Evolutionary conservation across 2,329 filamentous ascomycete species (phyloP), one percentile per base, ranked within the genome.

Genomic region (Xylariomycetidae sp.): DNA sequence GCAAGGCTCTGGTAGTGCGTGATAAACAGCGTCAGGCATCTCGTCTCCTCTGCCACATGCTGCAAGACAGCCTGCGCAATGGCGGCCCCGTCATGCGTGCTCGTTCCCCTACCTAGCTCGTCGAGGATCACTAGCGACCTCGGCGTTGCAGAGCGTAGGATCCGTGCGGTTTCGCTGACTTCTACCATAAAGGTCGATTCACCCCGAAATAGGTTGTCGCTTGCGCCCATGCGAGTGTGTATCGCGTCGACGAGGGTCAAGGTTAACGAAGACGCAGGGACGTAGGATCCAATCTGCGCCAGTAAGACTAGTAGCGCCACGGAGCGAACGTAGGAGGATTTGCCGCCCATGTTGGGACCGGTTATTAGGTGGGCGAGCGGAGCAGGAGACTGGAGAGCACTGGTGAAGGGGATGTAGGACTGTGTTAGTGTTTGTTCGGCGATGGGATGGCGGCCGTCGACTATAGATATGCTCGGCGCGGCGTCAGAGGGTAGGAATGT

Each of bases 181-280:
- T 98, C 92, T 34, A 98, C 89, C 88, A 97, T 96, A 65, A 98
- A 98, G 10, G 92, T 98, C 16, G 80, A 86, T 63, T 98, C 92
- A 50, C 88, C 88, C 4, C 87, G 85, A 57, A 97, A 85, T 66
- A 98, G 87, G 57, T 96, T 97, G 63, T 98, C 92, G 49, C 86
- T 86, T 3, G 92, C 92, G 33, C 92, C 92, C 79, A 96, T 96
- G 45, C 92, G 85, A 1, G 92, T 96, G 67, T 90, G 87, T 29
- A 98, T 87, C 6, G 88, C 88, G 58, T 98, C 92, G 22, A 90
- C 72, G 41, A 95, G 80, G 8, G 89, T 90, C 0, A 97, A 73
- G 3, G 68, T 63, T 16, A 90, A 79, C 3, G 77, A 71, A 17
- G 74, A 70, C 15, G 90, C 90, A 2, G 92, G 92, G 1, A 98